Evolutionary conservation across 169 alveolate genomes (phyloP), one percentile per base, ranked within the genome.

Genomic region (Plasmodium chabaudi): DNA sequence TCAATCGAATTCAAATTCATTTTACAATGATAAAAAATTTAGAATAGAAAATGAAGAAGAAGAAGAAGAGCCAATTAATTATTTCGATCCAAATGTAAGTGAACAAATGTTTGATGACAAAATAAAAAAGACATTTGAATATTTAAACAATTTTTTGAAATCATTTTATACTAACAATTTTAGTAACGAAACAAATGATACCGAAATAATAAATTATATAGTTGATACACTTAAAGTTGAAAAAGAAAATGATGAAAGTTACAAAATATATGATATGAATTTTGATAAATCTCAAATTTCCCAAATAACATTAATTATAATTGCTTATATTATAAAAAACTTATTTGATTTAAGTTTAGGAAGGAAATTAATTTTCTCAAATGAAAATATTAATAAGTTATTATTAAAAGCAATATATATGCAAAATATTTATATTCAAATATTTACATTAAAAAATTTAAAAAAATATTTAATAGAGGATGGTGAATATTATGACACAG

Each of bases 341-440:
- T 42, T 82, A n/a, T 82, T 82, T 60, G 68, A 57, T 46, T 82
- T 82, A 67, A 64, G 72, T 59, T 34, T 68, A 61, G 90, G 90
- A 25, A 82, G 90, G 25, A 82, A 82, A 67, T n/a, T 82, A 21
- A 82, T 82, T 4, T 82, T 82, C 27, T 82, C 77, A 15, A 82
- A 82, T 67, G 53, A 67, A 67, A 82, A 55, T 15, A 82, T 67
- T 7, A 82, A 10, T 17, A 13, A 42, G 27, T 21, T 82, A 25
- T 47, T 82, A 46, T 46, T 82, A 67, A 82, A 64, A 55, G 63
- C 84, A 6, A 51, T 82, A 70, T 55, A 67, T 68, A 67, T 51
- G 19, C 90, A 82, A 67, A 82, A 82, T 68, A 82, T 82, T 19
- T 82, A 82, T 42, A 44, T 82, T 17, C 90, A 82, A 82, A 82